A percentile compares a stretch with the other conserved stretches of the same genome.
phyloP scores from a whole-genome alignment of 148 eudicot genomes.

The Spergularia marina region DNA sequence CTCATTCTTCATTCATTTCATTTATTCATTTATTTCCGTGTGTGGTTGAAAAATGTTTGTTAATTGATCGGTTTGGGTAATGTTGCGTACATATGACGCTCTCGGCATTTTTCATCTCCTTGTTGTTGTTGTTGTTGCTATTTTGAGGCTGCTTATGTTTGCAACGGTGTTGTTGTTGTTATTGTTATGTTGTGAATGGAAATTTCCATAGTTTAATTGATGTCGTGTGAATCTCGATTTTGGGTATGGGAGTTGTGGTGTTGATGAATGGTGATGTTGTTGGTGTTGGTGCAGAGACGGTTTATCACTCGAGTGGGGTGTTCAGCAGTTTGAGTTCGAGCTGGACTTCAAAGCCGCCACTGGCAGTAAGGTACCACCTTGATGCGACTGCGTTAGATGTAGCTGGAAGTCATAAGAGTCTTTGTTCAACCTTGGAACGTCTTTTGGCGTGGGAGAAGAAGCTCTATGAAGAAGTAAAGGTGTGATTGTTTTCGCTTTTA shows the following conservation, averaged over 20 bases:
- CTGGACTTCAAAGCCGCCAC: constrained; percentile 96
- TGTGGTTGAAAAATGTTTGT: neutral
- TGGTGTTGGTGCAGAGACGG: constrained; percentile 62
- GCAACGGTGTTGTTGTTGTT: no score
- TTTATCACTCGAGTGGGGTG: constrained; percentile 93
- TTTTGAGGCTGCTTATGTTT: no score
- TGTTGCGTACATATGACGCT: no score
- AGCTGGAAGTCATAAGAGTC: constrained; percentile 70
- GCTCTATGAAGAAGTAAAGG: constrained; percentile 97
- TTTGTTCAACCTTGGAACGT: constrained; percentile 85
- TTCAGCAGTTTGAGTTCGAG: constrained; percentile 87
- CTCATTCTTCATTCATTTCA: neutral
- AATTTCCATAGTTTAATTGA: neutral
- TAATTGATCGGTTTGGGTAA: neutral
- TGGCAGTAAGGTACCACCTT: constrained; percentile 78
- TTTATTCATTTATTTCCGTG: neutral
- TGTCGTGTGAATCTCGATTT: neutral
- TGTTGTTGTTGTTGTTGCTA: no score
- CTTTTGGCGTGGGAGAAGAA: constrained; percentile 99
- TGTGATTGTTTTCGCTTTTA: constrained; percentile 35
- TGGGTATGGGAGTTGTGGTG: neutral
- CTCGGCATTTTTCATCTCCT: no score
- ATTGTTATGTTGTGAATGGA: no score
- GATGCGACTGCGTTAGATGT: constrained; percentile 63
- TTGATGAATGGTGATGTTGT: constrained; percentile 2